phyloP scores from a whole-genome alignment of 805 yeast species.

The Ogataea minuta region DNA sequence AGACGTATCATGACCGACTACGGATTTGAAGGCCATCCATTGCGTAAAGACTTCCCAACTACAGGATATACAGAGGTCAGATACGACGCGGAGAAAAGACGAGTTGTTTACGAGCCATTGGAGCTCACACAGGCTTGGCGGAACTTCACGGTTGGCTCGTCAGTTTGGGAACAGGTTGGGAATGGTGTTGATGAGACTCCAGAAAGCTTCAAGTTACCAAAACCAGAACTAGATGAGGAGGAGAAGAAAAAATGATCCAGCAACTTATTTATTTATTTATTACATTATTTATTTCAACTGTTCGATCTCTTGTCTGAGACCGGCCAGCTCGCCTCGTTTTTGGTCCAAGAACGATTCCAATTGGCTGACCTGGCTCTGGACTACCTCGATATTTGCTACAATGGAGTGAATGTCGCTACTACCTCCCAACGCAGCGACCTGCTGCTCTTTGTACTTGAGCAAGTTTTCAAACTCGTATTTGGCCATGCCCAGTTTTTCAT shows the following conservation, averaged over 20 bases:
- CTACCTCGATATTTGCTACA: slow-evolving; percentile 59
- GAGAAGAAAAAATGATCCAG: slow-evolving; percentile 30
- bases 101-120: slow-evolving; percentile 85
- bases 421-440: slow-evolving; percentile 41
- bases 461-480: slow-evolving; percentile 78
- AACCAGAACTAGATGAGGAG: slow-evolving; percentile 48
- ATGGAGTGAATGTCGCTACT: slow-evolving; percentile 48
- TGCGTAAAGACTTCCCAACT: slow-evolving; percentile 89
- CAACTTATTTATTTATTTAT: slow-evolving; percentile 22
- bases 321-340: slow-evolving; percentile 59
- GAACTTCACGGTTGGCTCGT: slow-evolving; percentile 82
- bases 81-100: slow-evolving; percentile 87
- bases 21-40: slow-evolving; percentile 90
- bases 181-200: slow-evolving; percentile 82
- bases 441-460: slow-evolving; percentile 70
- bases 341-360: slow-evolving; percentile 65
- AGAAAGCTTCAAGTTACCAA: slow-evolving; percentile 75
- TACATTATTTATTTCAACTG: slow-evolving; percentile 15
- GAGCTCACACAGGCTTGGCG: slow-evolving; percentile 92
- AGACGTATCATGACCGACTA: slow-evolving; percentile 89
- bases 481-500: slow-evolving; percentile 30
- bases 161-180: slow-evolving; percentile 92
- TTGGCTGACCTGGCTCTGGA: slow-evolving; percentile 72
- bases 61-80: slow-evolving; percentile 89
- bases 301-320: slow-evolving; percentile 41